Evolutionary conservation across 2,329 filamentous ascomycete genomes (phyloP).

Genomic region (Hypoxylon rubiginosum): DNA sequence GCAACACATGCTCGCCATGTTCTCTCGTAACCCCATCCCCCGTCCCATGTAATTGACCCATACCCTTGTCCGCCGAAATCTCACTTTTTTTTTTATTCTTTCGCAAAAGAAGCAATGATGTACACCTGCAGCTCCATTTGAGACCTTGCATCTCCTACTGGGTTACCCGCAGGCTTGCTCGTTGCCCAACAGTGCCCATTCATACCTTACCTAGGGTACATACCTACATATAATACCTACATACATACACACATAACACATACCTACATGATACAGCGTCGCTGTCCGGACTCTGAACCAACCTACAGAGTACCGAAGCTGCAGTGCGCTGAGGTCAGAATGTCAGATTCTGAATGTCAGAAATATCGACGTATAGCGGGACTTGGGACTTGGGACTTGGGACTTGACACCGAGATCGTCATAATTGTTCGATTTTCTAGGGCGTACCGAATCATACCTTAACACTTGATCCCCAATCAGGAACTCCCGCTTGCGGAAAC

Average conservation of each 20-base stretch:
- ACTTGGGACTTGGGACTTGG: constrained; percentile 17
- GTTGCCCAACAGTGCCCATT: constrained; percentile 10
- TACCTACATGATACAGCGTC: background rate
- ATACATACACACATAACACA: background rate
- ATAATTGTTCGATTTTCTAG: constrained; percentile 29
- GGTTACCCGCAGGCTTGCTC: constrained; percentile 33
- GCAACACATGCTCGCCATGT: constrained; percentile 42
- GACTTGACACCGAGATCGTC: constrained; percentile 42
- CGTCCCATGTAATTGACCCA: background rate
- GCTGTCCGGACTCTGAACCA: background rate
- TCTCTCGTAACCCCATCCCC: constrained; percentile 38
- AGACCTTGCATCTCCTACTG: constrained; percentile 32
- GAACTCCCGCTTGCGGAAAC: constrained; percentile 37
- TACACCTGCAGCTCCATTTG: constrained; percentile 35
- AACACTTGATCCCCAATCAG: constrained; percentile 38
- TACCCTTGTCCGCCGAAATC: constrained; percentile 37
- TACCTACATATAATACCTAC: background rate
- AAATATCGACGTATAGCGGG: constrained; percentile 10
- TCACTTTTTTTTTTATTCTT: constrained; percentile 18
- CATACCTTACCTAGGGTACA: background rate
- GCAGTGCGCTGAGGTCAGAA: constrained; percentile 8
- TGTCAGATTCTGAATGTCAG: background rate
- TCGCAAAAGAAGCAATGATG: constrained; percentile 39
- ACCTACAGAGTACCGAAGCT: constrained; percentile 5
- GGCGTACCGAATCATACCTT: constrained; percentile 41